Conservation (phyloP, 352 stramenopile genomes). For the Thraustotheca clavata region DNA sequence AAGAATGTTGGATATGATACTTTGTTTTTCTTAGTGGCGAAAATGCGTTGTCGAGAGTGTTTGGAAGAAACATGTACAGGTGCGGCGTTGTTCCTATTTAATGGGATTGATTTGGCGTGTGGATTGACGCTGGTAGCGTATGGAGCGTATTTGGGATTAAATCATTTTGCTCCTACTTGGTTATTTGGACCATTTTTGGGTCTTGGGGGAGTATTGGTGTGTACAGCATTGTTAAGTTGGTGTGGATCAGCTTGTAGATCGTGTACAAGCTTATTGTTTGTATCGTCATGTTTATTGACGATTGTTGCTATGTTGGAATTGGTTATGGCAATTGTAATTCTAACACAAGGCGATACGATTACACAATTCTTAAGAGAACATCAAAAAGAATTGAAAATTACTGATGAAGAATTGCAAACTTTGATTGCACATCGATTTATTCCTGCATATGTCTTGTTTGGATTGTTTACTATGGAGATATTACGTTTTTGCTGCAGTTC, state of each 20-base stretch:
- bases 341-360: constrained; percentile 51
- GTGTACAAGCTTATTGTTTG: constrained; percentile 40
- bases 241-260: constrained; percentile 41
- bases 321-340: constrained; percentile 51
- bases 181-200: constrained; percentile 52
- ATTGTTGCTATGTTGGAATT: constrained; percentile 53
- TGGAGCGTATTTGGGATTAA: constrained; percentile 52
- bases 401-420: constrained; percentile 43
- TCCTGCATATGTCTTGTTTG: constrained; percentile 51
- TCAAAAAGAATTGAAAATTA: constrained; percentile 55
- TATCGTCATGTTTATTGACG: constrained; percentile 53
- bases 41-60: constrained; percentile 20
- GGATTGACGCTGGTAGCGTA: constrained; percentile 50
- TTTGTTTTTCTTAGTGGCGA: constrained; percentile 10
- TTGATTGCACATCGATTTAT: constrained; percentile 62
- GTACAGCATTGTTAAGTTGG: constrained; percentile 52
- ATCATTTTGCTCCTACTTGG: constrained; percentile 58
- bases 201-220: constrained; percentile 37
- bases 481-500: constrained; percentile 62
- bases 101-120: constrained; percentile 54
- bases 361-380: constrained; percentile 52
- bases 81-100: constrained; percentile 61
- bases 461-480: constrained; percentile 56
- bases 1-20: too few species aligned
- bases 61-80: constrained; percentile 44